Percentiles rank a stretch among this genome's conserved stretches.
These are phyloP conservation scores for Candida argentea DNA, from an alignment of 805 yeast species.

Conservation along the genomic window DNA sequence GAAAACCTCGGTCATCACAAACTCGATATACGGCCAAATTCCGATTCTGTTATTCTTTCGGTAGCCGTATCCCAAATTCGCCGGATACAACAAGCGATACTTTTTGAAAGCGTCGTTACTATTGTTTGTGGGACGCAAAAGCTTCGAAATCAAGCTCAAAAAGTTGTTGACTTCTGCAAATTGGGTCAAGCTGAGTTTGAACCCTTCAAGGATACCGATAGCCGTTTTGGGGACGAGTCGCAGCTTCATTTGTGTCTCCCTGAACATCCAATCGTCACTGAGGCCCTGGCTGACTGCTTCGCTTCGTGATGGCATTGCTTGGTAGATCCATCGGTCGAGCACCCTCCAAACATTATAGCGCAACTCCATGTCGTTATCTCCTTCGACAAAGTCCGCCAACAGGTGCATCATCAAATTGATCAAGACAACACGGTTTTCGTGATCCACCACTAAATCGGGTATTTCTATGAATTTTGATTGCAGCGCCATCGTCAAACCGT, in stretches of 20 bases:
- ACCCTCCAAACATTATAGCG: slow-evolving; percentile 54
- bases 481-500: slow-evolving; percentile 4
- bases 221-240: slow-evolving; percentile 11
- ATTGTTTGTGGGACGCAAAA: slow-evolving; percentile 21
- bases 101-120: slow-evolving; percentile 16
- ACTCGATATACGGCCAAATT: slow-evolving; percentile 73
- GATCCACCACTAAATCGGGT: slow-evolving; percentile 18
- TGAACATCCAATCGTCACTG: slow-evolving; percentile 3
- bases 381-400: slow-evolving; percentile 40
- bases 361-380: slow-evolving; percentile 16
- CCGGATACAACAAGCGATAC: slow-evolving; percentile 46
- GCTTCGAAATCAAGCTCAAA: slow-evolving; percentile 37
- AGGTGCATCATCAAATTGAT: slow-evolving; percentile 38
- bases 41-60: slow-evolving; percentile 45
- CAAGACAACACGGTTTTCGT: slow-evolving; percentile 25
- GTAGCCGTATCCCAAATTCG: slow-evolving; percentile 48
- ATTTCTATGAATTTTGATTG: slow-evolving; percentile 10
- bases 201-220: slow-evolving; percentile 15
- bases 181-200: slow-evolving; percentile 35
- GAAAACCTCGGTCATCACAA: slow-evolving; percentile 56
- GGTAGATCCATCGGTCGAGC: slow-evolving; percentile 62
- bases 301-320: slow-evolving; percentile 7
- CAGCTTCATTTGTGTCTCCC: slow-evolving; percentile 7
- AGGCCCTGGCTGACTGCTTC: neutral
- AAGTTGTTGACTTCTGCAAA: slow-evolving; percentile 57